Percentiles rank a stretch among this genome's conserved stretches.
These are phyloP conservation scores for Exobasidium rhododendri DNA, from an alignment of 1,284 basidiomycete species.

Conservation along the genomic window DNA sequence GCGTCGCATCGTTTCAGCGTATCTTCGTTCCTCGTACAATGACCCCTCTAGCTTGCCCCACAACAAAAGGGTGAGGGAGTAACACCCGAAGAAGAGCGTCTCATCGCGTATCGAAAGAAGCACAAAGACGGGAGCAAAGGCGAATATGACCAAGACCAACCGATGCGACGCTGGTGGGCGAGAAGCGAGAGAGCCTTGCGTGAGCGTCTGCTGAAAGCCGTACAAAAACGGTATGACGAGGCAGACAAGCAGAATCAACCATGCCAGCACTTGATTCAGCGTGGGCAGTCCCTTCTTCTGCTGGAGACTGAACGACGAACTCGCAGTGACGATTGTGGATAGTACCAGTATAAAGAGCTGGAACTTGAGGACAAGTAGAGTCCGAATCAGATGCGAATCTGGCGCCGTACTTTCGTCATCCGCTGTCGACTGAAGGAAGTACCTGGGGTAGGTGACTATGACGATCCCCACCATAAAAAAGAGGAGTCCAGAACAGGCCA, in stretches of 20 bases:
- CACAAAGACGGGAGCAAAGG: conserved; percentile 73
- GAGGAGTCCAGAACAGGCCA: conserved; percentile 28
- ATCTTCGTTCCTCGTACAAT: conserved; percentile 23
- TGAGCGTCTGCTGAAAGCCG: conserved; percentile 34
- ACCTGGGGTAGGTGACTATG: conserved; percentile 19
- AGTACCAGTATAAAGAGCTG: conserved; percentile 58
- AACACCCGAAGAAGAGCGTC: conserved; percentile 73
- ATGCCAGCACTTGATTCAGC: conserved; percentile 65
- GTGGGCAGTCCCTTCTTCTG: conserved; percentile 68
- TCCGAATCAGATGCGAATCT: conserved; percentile 25
- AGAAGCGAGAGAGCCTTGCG: conserved; percentile 7
- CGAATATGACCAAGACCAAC: conserved; percentile 53
- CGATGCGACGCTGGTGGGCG: conserved; percentile 46
- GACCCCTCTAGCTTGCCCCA: conserved; percentile 70
- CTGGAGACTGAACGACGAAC: conserved; percentile 66
- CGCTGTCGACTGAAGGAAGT: conserved; percentile 12
- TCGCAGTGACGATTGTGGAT: conserved; percentile 57
- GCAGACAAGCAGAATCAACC: conserved; percentile 61
- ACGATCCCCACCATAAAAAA: conserved; percentile 25
- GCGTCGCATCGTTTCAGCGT: neutral
- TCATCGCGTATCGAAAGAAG: conserved; percentile 79
- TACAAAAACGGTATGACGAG: conserved; percentile 35
- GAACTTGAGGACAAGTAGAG: conserved; percentile 25
- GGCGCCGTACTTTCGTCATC: conserved; percentile 4
- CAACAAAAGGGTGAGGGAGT: conserved; percentile 64